Base-by-base conservation (phyloP, 2,329 filamentous ascomycete genomes). In the Hypoxylon sp. region DNA sequence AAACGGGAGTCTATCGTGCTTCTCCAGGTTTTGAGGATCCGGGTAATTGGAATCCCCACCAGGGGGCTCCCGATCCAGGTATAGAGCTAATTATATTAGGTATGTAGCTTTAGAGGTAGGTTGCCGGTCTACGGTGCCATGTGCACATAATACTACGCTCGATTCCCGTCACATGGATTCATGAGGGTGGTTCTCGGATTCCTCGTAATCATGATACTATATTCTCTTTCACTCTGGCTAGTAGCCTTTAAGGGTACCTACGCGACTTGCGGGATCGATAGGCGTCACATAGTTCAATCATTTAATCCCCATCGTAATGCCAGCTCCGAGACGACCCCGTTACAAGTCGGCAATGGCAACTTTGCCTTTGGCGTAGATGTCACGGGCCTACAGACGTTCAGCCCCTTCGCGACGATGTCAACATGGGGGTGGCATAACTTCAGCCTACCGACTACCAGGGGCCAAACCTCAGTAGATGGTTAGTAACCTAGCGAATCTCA, bases 381-480 rank as follows among this genome's bases (percentile, higher is more conserved):
- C 3, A 83, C 81, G 0, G 81, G 81, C 6, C 71, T 83, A 51
- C 79, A 82, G 65, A 81, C 79, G 1, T 82, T 82, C 64, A 76
- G 76, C 24, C 79, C 80, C 1, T 83, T 80, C 62, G 79, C 76
- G n/a, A 81, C 77, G 2, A 76, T 83, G 75, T 82, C 80, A 1
- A 79, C 77, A 2, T 83, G 80, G 81, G 80, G 80, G 6, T 84
- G 81, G 81, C 80, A 84, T 71, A 83, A 82, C 52, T 82, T 82
- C 62, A 80, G 79, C 22, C 65, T 81, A 19, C 81, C 78, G n/a
- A 78, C 73, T 46, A 81, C 76, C 0, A 65, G 67, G 13, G 74
- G 75, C 3, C 78, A 79, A 58, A 79, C 76, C 2, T 77, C 75
- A 4, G 59, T 76, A 20, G 68, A 73, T 48, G 77, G 77, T 77